Evolutionary conservation across 306 rosid species (phyloP), one percentile per base, ranked within the genome.

Genomic region (Chamaecrista fasciculata): DNA sequence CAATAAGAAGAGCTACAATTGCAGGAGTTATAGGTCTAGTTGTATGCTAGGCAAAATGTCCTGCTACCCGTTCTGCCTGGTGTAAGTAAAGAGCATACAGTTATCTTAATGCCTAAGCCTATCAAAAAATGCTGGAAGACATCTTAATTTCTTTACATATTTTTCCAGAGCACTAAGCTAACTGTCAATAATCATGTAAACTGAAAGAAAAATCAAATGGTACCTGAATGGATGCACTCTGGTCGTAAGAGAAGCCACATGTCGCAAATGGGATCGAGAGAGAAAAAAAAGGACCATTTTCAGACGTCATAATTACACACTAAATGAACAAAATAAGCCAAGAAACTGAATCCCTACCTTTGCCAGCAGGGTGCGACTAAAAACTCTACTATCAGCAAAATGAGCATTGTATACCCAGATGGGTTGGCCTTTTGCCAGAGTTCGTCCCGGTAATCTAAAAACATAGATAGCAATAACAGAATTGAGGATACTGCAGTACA

Each of bases 191-290:
- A 51, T 21, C 15, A 28, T 37, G 10, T 5, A 18, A 47, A 47
- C 62, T 20, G 65, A 44, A 23, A 36, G 55, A 60, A 21, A 59
- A 59, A 39, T 8, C 52, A 65, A 20, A 43, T 39, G n/a, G 39
- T 80, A 91, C 97, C 97, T 88, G 79, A 82, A 91, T 86, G 29
- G 88, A 85, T 37, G 96, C 97, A 42, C 97, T 89, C 97, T 91
- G 94, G 64, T 39, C 71, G 77, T 34, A 55, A 72, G 78, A 71
- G 79, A 71, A 72, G 74, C 70, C 57, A 55, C 42, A 40, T 11
- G 74, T 61, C 43, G 14, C 56, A 48, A 75, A 73, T 66, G 60
- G 52, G 80, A 53, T 18, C 44, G 52, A 77, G 69, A 81, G 69
- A 82, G 82, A 73, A 73, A 66, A 79, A 77, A 70, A 33, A 72